Evolutionary conservation across 192 early-diverging fungal genomes (phyloP), one percentile per base, ranked within the genome.

Genomic region (Dissophora globulifera): DNA sequence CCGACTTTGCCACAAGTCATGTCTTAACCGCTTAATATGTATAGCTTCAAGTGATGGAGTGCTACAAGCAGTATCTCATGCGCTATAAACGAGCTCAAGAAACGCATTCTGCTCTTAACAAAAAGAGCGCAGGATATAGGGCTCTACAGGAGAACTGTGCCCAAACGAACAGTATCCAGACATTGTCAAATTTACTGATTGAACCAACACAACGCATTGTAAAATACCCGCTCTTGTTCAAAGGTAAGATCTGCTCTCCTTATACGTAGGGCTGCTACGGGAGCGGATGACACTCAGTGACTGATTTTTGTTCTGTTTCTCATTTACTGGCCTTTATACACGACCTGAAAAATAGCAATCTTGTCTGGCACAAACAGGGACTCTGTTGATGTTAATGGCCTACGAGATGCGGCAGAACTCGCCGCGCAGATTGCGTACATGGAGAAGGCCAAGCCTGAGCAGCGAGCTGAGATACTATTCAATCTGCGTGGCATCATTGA

Each of bases 171-270:
- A 38, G 50, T 20, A 35, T 56, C 23, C 43, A 38, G 16, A 51
- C 49, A 2, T 19, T 69, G 15, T 42, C 50, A 3, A 69, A 69
- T 38, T 58, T 69, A 17, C 25, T 69, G 23, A 40, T 69, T 38
- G 67, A 69, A 11, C 67, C 67, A 2, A 69, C 67, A 26, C 67
- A 69, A 38, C 57, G 67, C 4, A 69, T 69, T 19, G 67, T 58
- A 22, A 69, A 69, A 20, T 69, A 69, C 31, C 67, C 67, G 27
- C 43, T 69, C 12, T 31, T 69, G 22, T 69, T 69, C 51, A 69
- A 69, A 61, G 64, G 64, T 67, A 46, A n/a, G 43, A n/a, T n/a
- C n/a, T n/a, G n/a, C n/a, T n/a, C n/a, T n/a, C n/a, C n/a, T n/a
- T n/a, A n/a, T n/a, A n/a, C n/a, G n/a, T n/a, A n/a, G n/a, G n/a